phyloP scores from a whole-genome alignment of 805 yeast species.

The Saturnispora besseyi region DNA sequence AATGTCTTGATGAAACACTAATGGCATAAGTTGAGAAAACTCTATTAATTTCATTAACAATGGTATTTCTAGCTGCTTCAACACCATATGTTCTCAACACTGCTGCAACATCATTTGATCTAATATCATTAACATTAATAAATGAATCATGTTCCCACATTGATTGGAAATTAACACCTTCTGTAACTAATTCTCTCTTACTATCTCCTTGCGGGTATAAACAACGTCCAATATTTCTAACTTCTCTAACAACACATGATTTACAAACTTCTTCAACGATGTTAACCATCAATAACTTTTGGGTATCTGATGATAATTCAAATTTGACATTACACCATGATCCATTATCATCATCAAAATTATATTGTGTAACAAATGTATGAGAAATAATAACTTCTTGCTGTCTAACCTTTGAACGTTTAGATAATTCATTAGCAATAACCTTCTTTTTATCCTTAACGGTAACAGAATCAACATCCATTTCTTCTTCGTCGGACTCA shows the following conservation, averaged over 20 bases:
- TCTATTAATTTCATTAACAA: slow-evolving; percentile 89
- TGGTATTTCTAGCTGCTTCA: slow-evolving; percentile 97
- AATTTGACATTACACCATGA: slow-evolving; percentile 89
- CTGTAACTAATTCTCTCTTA: slow-evolving; percentile 77
- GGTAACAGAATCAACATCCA: slow-evolving; percentile 11
- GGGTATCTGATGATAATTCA: slow-evolving; percentile 75
- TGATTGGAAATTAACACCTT: slow-evolving; percentile 95
- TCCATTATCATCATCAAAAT: slow-evolving; percentile 83
- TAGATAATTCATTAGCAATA: slow-evolving; percentile 33
- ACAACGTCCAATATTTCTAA: slow-evolving; percentile 87
- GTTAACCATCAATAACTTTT: slow-evolving; percentile 94
- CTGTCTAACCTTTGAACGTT: slow-evolving; percentile 76
- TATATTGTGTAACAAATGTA: slow-evolving; percentile 65
- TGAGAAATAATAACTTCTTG: slow-evolving; percentile 68
- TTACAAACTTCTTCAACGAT: slow-evolving; percentile 89
- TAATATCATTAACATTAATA: slow-evolving; percentile 79
- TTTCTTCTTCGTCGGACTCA: slow-evolving; percentile 30
- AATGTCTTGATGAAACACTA: slow-evolving; percentile 83
- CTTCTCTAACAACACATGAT: slow-evolving; percentile 85
- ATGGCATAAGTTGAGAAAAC: slow-evolving; percentile 97
- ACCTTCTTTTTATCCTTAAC: slow-evolving; percentile 10
- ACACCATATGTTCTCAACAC: slow-evolving; percentile 92
- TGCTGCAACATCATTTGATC: slow-evolving; percentile 88
- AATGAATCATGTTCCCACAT: slow-evolving; percentile 98
- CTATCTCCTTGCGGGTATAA: slow-evolving; percentile 70